Evolutionary conservation across 2,329 filamentous ascomycete species (phyloP).

Genomic region (Paramyrothecium roridum): DNA sequence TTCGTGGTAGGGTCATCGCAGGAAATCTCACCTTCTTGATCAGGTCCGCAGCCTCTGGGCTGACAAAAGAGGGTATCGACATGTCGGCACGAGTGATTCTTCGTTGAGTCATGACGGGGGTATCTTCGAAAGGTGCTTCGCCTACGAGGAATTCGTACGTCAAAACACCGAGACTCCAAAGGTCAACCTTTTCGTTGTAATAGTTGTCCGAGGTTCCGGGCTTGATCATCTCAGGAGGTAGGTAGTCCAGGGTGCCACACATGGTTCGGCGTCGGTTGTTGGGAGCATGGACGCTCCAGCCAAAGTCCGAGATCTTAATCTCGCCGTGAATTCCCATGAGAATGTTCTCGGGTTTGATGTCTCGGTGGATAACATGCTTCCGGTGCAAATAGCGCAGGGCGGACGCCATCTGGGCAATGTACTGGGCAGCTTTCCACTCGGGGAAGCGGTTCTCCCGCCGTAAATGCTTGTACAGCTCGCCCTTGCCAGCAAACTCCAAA

Average conservation of each 20-base stretch:
- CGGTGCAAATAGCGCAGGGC: slow-evolving; percentile 88
- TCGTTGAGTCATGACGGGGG: slow-evolving; percentile 87
- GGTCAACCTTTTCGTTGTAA: slow-evolving; percentile 92
- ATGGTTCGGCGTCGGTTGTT: slow-evolving; percentile 92
- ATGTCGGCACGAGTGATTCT: slow-evolving; percentile 88
- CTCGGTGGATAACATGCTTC: slow-evolving; percentile 95
- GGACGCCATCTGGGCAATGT: slow-evolving; percentile 83
- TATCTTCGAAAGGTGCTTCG: slow-evolving; percentile 96
- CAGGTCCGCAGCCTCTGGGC: slow-evolving; percentile 82
- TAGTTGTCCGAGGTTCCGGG: slow-evolving; percentile 77
- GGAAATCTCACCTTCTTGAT: slow-evolving; percentile 75
- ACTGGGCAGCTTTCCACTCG: slow-evolving; percentile 81
- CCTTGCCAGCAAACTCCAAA: slow-evolving; percentile 79
- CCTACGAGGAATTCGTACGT: slow-evolving; percentile 96
- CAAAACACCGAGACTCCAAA: slow-evolving; percentile 93
- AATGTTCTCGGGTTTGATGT: slow-evolving; percentile 98
- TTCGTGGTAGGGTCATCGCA: background rate
- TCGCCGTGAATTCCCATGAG: slow-evolving; percentile 94
- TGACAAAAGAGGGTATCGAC: slow-evolving; percentile 87
- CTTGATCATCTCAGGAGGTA: slow-evolving; percentile 96
- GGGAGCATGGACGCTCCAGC: slow-evolving; percentile 96
- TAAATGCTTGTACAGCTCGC: slow-evolving; percentile 84
- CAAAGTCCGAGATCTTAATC: slow-evolving; percentile 98
- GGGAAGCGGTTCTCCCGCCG: slow-evolving; percentile 75
- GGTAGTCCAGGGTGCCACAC: slow-evolving; percentile 95